Conservation (phyloP, 2,329 filamentous ascomycete genomes). For the Neonectria hederae region DNA sequence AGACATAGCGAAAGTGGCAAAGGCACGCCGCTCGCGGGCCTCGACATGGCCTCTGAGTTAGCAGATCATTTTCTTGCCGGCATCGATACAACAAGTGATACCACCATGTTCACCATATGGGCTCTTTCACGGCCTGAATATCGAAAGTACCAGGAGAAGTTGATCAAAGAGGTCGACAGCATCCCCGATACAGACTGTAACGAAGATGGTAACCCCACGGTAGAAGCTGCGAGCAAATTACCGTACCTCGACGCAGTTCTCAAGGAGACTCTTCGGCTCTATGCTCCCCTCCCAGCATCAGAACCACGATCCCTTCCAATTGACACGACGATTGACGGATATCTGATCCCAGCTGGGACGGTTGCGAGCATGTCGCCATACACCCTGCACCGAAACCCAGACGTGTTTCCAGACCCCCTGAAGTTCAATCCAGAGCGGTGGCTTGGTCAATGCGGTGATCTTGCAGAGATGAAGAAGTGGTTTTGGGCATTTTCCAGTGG, state of each 20-base stretch:
- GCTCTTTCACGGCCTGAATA: slow-evolving; percentile 57
- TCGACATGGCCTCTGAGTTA: slow-evolving; percentile 62
- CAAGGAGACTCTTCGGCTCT: slow-evolving; percentile 60
- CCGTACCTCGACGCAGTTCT: slow-evolving; percentile 59
- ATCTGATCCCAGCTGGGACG: slow-evolving; percentile 34
- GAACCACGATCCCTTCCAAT: slow-evolving; percentile 53
- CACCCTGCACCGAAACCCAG: slow-evolving; percentile 39
- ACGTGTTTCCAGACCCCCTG: slow-evolving; percentile 35
- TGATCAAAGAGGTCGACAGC: slow-evolving; percentile 53
- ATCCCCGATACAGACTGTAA: slow-evolving; percentile 39
- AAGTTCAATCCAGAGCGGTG: slow-evolving; percentile 43
- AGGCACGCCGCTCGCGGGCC: slow-evolving; percentile 45
- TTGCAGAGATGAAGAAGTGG: slow-evolving; percentile 34
- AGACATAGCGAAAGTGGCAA: slow-evolving; percentile 43
- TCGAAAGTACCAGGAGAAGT: slow-evolving; percentile 52
- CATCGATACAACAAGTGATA: slow-evolving; percentile 63
- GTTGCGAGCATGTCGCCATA: slow-evolving; percentile 43
- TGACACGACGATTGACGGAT: slow-evolving; percentile 36
- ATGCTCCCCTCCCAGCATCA: slow-evolving; percentile 60
- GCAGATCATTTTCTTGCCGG: slow-evolving; percentile 64
- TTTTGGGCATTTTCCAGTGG: slow-evolving; percentile 41
- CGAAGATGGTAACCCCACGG: slow-evolving; percentile 43
- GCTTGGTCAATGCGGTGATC: slow-evolving; percentile 28
- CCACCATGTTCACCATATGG: slow-evolving; percentile 61
- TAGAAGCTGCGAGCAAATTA: slow-evolving; percentile 50